A percentile compares a stretch with the other conserved stretches of the same genome.
Conservation (phyloP, 495 filamentous ascomycete species). For the Podospora pseudopauciseta region DNA sequence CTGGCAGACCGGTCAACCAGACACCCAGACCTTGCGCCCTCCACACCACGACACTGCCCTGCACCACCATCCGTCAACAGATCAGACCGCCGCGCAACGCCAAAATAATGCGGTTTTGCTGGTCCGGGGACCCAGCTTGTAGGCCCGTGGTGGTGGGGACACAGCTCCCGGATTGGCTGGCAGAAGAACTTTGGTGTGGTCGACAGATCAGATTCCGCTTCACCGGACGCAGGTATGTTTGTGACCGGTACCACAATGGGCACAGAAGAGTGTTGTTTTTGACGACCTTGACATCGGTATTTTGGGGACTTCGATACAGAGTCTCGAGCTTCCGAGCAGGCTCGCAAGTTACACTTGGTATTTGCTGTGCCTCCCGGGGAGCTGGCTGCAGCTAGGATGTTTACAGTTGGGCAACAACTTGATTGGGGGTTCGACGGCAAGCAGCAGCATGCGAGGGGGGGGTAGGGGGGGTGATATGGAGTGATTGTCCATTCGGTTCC, state of each 20-base stretch:
- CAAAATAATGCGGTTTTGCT: background rate
- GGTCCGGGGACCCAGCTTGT: background rate
- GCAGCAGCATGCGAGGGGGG: background rate
- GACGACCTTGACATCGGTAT: background rate
- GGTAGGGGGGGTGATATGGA: background rate
- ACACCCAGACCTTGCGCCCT: background rate
- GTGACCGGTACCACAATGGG: background rate
- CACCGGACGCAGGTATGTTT: background rate
- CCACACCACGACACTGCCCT: background rate
- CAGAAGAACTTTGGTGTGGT: background rate
- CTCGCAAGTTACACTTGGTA: background rate
- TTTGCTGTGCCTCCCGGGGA: background rate
- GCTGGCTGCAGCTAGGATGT: background rate
- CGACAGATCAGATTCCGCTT: background rate
- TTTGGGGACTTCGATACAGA: background rate
- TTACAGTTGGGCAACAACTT: background rate
- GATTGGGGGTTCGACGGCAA: background rate
- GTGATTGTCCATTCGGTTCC: background rate
- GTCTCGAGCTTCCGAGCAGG: background rate
- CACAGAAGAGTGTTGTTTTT: background rate
- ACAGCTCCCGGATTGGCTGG: background rate
- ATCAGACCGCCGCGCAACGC: background rate
- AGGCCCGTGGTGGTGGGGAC: background rate
- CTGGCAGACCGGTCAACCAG: background rate
- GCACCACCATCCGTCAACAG: background rate